A percentile compares a stretch with the other conserved stretches of the same genome.
phyloP scores from a whole-genome alignment of 805 yeast species.

The Saturnispora sekii region DNA sequence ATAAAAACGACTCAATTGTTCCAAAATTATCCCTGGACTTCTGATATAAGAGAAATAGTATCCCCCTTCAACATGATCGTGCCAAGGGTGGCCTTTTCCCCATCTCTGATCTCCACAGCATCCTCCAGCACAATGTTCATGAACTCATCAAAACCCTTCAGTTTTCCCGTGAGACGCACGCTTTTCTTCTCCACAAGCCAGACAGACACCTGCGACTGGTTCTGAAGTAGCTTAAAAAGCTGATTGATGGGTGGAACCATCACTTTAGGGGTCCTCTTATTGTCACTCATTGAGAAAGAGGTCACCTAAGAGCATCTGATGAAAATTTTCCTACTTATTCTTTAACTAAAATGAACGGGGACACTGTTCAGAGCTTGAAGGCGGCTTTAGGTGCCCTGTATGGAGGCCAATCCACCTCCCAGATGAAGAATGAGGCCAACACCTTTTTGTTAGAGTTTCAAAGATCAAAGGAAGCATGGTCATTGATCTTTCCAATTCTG shows the following conservation, averaged over 20 bases:
- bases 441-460: slow-evolving; percentile 70
- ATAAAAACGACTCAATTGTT: background rate
- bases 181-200: slow-evolving; percentile 87
- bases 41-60: slow-evolving; percentile 70
- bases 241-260: slow-evolving; percentile 88
- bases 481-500: slow-evolving; percentile 48
- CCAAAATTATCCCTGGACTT: slow-evolving; percentile 9
- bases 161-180: slow-evolving; percentile 68
- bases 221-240: slow-evolving; percentile 78
- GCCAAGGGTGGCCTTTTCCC: slow-evolving; percentile 44
- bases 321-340: background rate
- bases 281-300: background rate
- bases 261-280: slow-evolving; percentile 22
- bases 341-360: background rate
- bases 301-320: background rate
- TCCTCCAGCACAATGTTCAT: slow-evolving; percentile 71
- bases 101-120: slow-evolving; percentile 53
- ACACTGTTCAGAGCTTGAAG: slow-evolving; percentile 25
- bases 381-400: slow-evolving; percentile 44
- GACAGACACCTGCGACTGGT: slow-evolving; percentile 66
- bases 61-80: slow-evolving; percentile 85
- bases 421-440: slow-evolving; percentile 37
- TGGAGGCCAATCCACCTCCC: slow-evolving; percentile 22
- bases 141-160: slow-evolving; percentile 93
- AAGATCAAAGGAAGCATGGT: slow-evolving; percentile 78